phyloP scores from a whole-genome alignment of 805 yeast species.

The Suhomyces tanzawaensis region DNA sequence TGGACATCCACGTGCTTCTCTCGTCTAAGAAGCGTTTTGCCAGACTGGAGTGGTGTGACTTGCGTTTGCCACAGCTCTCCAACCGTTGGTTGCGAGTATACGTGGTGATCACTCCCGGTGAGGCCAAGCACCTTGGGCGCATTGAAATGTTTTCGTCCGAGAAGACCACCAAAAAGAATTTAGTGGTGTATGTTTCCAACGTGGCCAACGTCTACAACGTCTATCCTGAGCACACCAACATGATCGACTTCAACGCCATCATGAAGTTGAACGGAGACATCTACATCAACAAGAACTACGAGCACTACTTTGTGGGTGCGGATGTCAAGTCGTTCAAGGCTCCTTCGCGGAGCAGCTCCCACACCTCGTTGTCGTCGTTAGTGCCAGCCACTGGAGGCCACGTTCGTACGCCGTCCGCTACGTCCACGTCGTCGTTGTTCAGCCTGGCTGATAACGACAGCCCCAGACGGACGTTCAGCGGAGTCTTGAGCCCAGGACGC shows the following conservation, averaged over 20 bases:
- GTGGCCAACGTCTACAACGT: constrained; percentile 51
- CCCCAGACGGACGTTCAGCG: constrained; percentile 11
- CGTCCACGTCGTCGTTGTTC: constrained; percentile 31
- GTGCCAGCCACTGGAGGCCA: constrained; percentile 10
- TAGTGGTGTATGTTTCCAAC: constrained; percentile 48
- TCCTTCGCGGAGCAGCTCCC: constrained; percentile 17
- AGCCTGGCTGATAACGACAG: constrained; percentile 21
- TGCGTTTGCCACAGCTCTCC: constrained; percentile 57
- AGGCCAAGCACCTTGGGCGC: constrained; percentile 46
- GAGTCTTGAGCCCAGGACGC: constrained; percentile 1
- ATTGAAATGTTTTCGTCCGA: constrained; percentile 53
- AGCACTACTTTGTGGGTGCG: constrained; percentile 24
- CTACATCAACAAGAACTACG: constrained; percentile 42
- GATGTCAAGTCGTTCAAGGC: constrained; percentile 3
- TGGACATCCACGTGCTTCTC: constrained; percentile 58
- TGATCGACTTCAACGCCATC: constrained; percentile 57
- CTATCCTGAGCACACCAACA: constrained; percentile 55
- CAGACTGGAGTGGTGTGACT: constrained; percentile 60
- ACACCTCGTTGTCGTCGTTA: constrained; percentile 17
- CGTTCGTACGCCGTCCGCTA: constrained; percentile 21
- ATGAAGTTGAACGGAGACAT: constrained; percentile 57
- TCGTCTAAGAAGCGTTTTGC: constrained; percentile 46
- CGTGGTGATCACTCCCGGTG: constrained; percentile 48
- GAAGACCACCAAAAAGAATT: constrained; percentile 47
- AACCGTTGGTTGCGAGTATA: constrained; percentile 59